Percentiles rank a stretch among this genome's conserved stretches.
phyloP scores from a whole-genome alignment of 2,329 filamentous ascomycete genomes.

The Chalaropsis thielavioides region DNA sequence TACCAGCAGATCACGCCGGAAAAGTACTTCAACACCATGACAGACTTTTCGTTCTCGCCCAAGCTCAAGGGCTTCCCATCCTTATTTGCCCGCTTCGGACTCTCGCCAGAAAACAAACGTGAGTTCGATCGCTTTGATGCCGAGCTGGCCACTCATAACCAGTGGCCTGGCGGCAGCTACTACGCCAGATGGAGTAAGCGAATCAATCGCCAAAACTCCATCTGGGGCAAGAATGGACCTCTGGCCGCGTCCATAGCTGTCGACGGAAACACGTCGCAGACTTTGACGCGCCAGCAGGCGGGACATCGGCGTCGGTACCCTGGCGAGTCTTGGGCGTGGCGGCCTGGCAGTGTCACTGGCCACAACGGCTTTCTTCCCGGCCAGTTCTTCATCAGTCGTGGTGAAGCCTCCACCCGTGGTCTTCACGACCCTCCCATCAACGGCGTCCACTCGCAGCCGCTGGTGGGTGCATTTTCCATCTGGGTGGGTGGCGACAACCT shows the following conservation, averaged over 20 bases:
- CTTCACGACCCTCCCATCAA: conserved; percentile 13
- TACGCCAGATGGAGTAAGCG: neutral
- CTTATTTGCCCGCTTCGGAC: neutral
- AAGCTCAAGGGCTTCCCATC: neutral
- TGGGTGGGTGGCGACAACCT: conserved; percentile 16
- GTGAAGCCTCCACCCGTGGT: conserved; percentile 7
- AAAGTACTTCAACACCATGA: neutral
- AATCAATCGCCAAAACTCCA: neutral
- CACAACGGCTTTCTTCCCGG: conserved; percentile 14
- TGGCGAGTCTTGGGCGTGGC: conserved; percentile 8
- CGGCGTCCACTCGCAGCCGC: conserved; percentile 4
- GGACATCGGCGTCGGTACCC: neutral
- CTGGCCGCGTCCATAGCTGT: conserved; percentile 10
- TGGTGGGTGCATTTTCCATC: conserved; percentile 13
- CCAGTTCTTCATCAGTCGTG: conserved; percentile 13
- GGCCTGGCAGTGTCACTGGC: conserved; percentile 8
- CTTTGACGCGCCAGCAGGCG: conserved; percentile 10
- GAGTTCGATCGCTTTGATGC: neutral
- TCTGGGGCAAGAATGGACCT: conserved; percentile 12
- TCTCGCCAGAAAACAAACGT: neutral
- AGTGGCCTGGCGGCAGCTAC: neutral
- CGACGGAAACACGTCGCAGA: neutral
- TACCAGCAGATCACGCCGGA: conserved; percentile 5
- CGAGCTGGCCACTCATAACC: neutral
- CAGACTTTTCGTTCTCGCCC: neutral